Conservation (phyloP, 192 early-diverging fungal species). For the Coemansia sp. region DNA sequence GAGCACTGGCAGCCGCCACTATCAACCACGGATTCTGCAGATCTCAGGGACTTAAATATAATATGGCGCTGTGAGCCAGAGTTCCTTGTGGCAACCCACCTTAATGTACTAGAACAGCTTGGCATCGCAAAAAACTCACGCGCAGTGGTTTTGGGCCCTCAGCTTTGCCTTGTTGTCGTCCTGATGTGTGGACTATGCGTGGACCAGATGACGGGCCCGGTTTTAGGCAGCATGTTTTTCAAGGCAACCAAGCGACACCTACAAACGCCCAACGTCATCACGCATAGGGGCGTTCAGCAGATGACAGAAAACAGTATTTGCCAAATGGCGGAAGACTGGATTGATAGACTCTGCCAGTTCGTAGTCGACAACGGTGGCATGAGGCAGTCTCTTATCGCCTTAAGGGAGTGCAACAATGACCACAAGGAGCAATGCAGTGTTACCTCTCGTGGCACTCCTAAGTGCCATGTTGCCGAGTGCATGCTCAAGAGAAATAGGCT, state of each 20-base stretch:
- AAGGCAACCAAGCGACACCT: neutral
- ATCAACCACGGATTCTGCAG: neutral
- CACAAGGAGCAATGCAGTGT: no score
- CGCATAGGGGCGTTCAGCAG: neutral
- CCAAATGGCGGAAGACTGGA: no score
- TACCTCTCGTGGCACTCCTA: no score
- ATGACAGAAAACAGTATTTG: no score
- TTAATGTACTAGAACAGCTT: neutral
- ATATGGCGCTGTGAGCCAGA: neutral
- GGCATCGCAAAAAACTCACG: neutral
- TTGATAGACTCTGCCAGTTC: no score
- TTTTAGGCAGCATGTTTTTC: neutral
- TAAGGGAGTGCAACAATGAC: no score
- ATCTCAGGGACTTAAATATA: neutral
- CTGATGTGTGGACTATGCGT: neutral
- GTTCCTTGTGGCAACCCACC: no score
- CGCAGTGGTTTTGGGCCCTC: neutral
- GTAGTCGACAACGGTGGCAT: no score
- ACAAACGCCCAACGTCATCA: neutral
- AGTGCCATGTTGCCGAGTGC: no score
- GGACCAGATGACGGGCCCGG: neutral
- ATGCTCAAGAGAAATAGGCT: no score
- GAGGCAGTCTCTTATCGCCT: no score
- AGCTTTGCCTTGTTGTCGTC: neutral
- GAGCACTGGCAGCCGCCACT: no score